Percentiles rank a stretch among this genome's conserved stretches.
These are phyloP conservation scores for Linnemannia elongata DNA, from an alignment of 192 early-diverging fungal genomes.

Conservation along the genomic window DNA sequence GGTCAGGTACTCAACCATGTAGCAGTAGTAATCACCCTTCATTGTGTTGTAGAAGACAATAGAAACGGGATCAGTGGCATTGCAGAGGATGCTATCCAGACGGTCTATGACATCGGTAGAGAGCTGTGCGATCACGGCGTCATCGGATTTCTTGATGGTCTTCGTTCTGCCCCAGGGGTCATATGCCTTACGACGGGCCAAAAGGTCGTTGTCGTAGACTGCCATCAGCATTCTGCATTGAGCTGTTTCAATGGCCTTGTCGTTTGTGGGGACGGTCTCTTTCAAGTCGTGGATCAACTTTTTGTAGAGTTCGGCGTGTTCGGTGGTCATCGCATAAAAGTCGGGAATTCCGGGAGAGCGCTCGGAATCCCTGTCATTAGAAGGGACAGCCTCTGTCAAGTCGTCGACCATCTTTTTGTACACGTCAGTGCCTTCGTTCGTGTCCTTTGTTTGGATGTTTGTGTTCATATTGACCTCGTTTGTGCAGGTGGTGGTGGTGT, in stretches of 20 bases:
- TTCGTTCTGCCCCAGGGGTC: neutral
- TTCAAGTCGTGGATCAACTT: neutral
- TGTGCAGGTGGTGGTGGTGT: no score
- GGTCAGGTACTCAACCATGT: slow-evolving; percentile 85
- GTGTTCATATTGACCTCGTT: no score
- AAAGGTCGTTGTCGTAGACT: neutral
- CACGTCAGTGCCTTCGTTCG: no score
- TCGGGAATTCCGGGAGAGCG: no score
- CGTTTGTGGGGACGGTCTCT: slow-evolving; percentile 4
- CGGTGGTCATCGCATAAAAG: neutral
- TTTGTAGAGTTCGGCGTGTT: neutral
- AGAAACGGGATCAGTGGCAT: slow-evolving; percentile 84
- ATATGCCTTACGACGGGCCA: neutral
- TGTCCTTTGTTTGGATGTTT: no score
- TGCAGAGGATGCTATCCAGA: slow-evolving; percentile 55
- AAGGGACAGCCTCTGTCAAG: no score
- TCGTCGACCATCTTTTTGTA: no score
- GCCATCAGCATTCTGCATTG: neutral
- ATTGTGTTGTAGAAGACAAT: slow-evolving; percentile 94
- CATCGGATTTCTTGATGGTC: neutral
- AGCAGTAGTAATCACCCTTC: slow-evolving; percentile 93
- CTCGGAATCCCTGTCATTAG: no score
- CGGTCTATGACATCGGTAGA: neutral
- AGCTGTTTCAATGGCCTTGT: neutral
- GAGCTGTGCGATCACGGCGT: neutral